Base-by-base conservation (phyloP, 768 basidiomycete genomes). In the Ramaria sp. region DNA sequence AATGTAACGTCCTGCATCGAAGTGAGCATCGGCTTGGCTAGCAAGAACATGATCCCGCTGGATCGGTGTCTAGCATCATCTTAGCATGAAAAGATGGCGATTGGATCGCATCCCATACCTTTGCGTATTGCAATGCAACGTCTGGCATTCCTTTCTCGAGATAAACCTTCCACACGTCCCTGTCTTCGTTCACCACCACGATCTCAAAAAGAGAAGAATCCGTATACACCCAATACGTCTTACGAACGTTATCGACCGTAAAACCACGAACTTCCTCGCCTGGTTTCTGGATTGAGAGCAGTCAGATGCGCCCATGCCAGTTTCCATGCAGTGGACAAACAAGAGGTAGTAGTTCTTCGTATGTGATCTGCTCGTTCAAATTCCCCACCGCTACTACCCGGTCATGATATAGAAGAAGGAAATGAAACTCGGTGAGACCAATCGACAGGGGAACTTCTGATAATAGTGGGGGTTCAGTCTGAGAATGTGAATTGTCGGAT, bases 191-290 rank as follows among this genome's bases (percentile, higher is more conserved):
- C 7, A 75, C 75, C 10, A 89, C 76, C 5, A 85, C 79, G 24
- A 99, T 69, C 62, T 99, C 96, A 61, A 88, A 93, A 18, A 99
- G 75, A 0, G 89, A 86, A 57, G 83, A 81, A 59, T 89, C 83
- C 0, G 94, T 94, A 64, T 85, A 94, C 1, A 93, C 78, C 96
- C 96, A 99, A 61, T 85, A 94, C 13, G 95, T 98, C 67, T 81
- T 83, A 8, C 86, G 80, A 3, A 89, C 82, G 16, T 86, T 87
- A 67, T 99, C 96, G 8, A 86, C 78, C 5, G 85, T 79, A 30
- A 97, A 70, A 0, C 85, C 89, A 27, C 79, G 72, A 16, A 90
- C 81, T 34, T 68, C 70, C 63, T 95, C 91, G 25, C 77, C 79
- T 5, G 80, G 72, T 77, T 82, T 85, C 93, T 96, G 64, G 12